Evolutionary conservation across 495 filamentous ascomycete species (phyloP).

Genomic region (Physcia stellaris): DNA sequence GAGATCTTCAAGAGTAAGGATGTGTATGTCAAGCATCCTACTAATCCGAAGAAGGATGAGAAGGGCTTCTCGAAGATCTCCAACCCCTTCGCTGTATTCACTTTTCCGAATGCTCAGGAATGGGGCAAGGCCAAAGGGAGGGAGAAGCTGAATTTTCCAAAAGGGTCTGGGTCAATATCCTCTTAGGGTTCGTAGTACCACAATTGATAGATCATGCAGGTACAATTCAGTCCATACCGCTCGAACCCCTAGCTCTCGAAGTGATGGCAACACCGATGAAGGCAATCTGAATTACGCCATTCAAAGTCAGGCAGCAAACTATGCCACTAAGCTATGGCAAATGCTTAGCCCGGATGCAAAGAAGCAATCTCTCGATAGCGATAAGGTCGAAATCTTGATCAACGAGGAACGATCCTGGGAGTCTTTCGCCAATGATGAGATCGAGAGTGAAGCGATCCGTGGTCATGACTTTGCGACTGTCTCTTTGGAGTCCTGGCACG

Average conservation of each 20-base stretch:
- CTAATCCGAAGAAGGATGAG: neutral
- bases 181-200: neutral
- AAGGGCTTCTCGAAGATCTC: neutral
- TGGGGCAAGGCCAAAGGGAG: neutral
- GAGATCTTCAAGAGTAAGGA: neutral
- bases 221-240: neutral
- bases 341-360: slow-evolving; percentile 1
- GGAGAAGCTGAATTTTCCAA: too few relatives aligned
- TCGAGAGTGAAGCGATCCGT: too few relatives aligned
- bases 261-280: neutral
- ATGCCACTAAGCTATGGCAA: slow-evolving; percentile 1
- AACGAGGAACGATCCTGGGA: neutral
- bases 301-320: neutral
- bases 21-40: neutral
- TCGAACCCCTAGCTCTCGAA: neutral
- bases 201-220: neutral
- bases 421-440: neutral
- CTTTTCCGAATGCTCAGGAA: neutral
- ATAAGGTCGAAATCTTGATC: neutral
- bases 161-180: neutral
- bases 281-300: neutral
- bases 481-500: too few relatives aligned
- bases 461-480: too few relatives aligned
- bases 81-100: neutral
- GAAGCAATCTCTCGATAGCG: neutral